Percentiles rank a stretch among this genome's conserved stretches.
Evolutionary conservation across 2,329 filamentous ascomycete species (phyloP).

Genomic region (Hypoxylon sp.): DNA sequence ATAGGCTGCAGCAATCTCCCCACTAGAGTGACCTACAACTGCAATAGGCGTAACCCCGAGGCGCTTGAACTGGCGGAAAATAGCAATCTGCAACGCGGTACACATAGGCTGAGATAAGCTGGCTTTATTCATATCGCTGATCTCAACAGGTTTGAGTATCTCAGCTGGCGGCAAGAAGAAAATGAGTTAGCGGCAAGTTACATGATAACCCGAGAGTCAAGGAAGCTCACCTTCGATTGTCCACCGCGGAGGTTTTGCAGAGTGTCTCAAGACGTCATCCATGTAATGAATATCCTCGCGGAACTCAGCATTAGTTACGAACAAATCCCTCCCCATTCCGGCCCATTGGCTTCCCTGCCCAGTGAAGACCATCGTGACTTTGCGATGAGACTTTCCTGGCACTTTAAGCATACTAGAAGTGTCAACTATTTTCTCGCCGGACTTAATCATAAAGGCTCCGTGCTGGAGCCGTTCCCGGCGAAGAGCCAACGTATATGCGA

Average conservation of each 20-base stretch:
- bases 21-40: constrained; percentile 61
- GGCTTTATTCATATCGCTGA: constrained; percentile 45
- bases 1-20: constrained; percentile 64
- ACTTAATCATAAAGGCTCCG: constrained; percentile 48
- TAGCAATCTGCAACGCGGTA: constrained; percentile 58
- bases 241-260: constrained; percentile 35
- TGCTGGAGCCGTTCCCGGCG: constrained; percentile 52
- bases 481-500: constrained; percentile 54
- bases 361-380: constrained; percentile 51
- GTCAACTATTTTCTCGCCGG: constrained; percentile 29
- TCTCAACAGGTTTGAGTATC: constrained; percentile 38
- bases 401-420: constrained; percentile 25
- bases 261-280: constrained; percentile 35
- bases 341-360: constrained; percentile 56
- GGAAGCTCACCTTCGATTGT: constrained; percentile 39
- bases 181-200: constrained; percentile 5
- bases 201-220: not conserved
- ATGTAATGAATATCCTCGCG: constrained; percentile 38
- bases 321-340: constrained; percentile 47
- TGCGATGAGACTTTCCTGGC: constrained; percentile 34
- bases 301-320: constrained; percentile 42
- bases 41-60: constrained; percentile 54
- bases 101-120: constrained; percentile 55
- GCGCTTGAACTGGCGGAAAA: constrained; percentile 58
- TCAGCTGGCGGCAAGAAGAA: constrained; percentile 27